phyloP scores from a whole-genome alignment of 2,329 filamentous ascomycete genomes.

The Colletotrichum cuscutae region DNA sequence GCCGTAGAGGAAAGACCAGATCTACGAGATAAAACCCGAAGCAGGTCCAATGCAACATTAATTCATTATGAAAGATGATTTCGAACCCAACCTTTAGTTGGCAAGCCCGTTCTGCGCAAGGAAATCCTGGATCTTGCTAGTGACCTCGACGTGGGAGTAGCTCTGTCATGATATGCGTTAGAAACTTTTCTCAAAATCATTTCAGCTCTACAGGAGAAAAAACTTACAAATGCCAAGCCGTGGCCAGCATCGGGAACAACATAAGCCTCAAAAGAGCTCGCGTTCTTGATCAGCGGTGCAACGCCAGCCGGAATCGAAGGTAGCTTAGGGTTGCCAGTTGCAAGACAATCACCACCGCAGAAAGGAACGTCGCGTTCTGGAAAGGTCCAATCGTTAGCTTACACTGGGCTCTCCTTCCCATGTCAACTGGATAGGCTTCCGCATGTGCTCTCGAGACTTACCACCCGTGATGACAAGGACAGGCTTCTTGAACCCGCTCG shows the following conservation, averaged over 20 bases:
- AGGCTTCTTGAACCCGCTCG: conserved; percentile 60
- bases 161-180: conserved; percentile 23
- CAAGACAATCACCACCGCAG: conserved; percentile 70
- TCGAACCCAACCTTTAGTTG: neutral
- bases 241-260: conserved; percentile 64
- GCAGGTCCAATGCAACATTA: neutral
- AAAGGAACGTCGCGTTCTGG: conserved; percentile 62
- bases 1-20: neutral
- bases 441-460: conserved; percentile 37
- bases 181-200: neutral
- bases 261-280: conserved; percentile 60
- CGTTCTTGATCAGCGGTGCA: conserved; percentile 52
- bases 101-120: conserved; percentile 39
- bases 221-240: conserved; percentile 58
- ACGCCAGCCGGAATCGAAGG: conserved; percentile 57
- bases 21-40: no score
- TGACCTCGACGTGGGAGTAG: conserved; percentile 47
- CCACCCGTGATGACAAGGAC: conserved; percentile 69
- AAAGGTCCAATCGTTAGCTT: neutral
- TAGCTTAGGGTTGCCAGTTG: conserved; percentile 49
- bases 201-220: neutral
- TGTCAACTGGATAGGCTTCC: no score
- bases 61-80: neutral
- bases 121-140: conserved; percentile 50
- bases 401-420: no score